Conservation (phyloP, 192 early-diverging fungal species). For the Rhizophagus sp. region DNA sequence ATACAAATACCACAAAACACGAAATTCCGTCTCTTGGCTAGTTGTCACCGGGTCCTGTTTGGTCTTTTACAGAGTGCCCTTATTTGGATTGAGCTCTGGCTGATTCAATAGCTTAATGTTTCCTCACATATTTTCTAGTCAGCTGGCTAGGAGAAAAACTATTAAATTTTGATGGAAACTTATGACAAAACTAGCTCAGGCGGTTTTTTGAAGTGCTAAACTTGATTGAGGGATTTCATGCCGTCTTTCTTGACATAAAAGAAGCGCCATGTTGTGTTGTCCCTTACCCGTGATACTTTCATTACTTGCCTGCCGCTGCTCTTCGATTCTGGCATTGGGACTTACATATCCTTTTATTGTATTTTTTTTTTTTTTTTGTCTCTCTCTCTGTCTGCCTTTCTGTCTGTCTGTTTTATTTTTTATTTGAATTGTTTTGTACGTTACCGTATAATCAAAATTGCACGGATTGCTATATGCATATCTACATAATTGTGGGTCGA, state of each 20-base stretch:
- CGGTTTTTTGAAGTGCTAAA: conserved; percentile 9
- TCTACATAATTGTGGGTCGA: conserved; percentile 12
- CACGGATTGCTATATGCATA: conserved; percentile 7
- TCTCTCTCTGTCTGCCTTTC: conserved; percentile 6
- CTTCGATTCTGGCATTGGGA: conserved; percentile 28
- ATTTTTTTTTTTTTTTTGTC: background rate
- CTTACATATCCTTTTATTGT: conserved; percentile 31
- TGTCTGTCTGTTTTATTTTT: conserved; percentile 12
- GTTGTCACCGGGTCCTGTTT: conserved; percentile 10
- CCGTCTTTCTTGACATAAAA: conserved; percentile 8
- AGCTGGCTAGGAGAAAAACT: conserved; percentile 19
- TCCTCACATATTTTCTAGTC: background rate
- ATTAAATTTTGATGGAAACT: conserved; percentile 1
- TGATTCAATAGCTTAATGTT: conserved; percentile 8
- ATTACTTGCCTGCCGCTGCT: conserved; percentile 30
- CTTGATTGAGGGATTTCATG: conserved; percentile 7
- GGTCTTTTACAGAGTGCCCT: background rate
- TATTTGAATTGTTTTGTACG: conserved; percentile 2
- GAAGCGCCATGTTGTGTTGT: conserved; percentile 17
- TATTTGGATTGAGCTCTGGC: conserved; percentile 13
- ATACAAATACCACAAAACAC: background rate
- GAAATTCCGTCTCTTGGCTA: conserved; percentile 24
- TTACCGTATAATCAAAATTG: conserved; percentile 20
- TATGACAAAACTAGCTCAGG: conserved; percentile 23
- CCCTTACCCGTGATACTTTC: conserved; percentile 14